These are phyloP conservation scores for Aspergillus clavatus DNA, from an alignment of 2,329 filamentous ascomycete genomes.

Conservation along the genomic window DNA sequence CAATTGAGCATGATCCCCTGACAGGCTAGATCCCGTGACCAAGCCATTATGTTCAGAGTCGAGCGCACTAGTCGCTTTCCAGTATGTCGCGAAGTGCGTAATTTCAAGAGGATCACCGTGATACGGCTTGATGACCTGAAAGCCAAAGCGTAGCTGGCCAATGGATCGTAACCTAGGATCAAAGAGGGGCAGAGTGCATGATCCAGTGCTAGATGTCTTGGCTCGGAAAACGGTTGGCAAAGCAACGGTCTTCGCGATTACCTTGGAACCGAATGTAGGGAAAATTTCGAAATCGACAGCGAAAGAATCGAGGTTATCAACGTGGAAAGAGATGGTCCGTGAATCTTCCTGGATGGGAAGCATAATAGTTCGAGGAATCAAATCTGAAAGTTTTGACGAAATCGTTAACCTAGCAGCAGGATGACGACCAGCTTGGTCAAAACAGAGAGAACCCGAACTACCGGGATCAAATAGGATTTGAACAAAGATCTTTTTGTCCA, in stretches of 20 bases:
- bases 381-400: conserved; percentile 89
- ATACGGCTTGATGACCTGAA: conserved; percentile 95
- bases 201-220: conserved; percentile 67
- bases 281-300: conserved; percentile 96
- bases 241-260: conserved; percentile 93
- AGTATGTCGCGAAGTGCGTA: conserved; percentile 97
- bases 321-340: conserved; percentile 87
- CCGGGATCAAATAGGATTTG: conserved; percentile 82
- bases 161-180: conserved; percentile 88
- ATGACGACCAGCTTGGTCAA: conserved; percentile 96
- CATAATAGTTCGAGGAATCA: conserved; percentile 94
- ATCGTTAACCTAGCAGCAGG: conserved; percentile 92
- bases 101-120: conserved; percentile 89
- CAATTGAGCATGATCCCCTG: conserved; percentile 88
- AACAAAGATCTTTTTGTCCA: conserved; percentile 95
- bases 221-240: conserved; percentile 80
- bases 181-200: conserved; percentile 82
- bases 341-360: conserved; percentile 95
- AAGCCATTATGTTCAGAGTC: conserved; percentile 80
- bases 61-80: conserved; percentile 94
- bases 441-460: conserved; percentile 66
- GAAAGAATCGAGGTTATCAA: conserved; percentile 89
- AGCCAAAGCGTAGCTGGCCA: conserved; percentile 88
- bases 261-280: conserved; percentile 93
- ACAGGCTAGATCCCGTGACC: conserved; percentile 90